These are phyloP conservation scores for Huntiella moniliformis DNA, from an alignment of 2,329 filamentous ascomycete species.

Conservation along the genomic window DNA sequence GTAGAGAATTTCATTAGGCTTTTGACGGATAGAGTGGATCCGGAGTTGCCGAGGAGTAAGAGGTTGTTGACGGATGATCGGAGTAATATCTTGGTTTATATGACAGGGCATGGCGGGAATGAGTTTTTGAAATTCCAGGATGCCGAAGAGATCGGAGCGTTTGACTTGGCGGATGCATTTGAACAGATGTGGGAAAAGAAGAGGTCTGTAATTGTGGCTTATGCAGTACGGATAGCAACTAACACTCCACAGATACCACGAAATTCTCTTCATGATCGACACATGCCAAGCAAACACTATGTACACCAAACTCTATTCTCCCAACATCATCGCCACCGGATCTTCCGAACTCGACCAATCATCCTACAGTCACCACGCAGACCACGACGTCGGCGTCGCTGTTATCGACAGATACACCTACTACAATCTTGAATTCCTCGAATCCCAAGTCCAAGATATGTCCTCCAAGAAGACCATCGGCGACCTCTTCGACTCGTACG, in stretches of 20 bases:
- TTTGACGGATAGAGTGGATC: constrained; percentile 81
- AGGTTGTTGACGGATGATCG: constrained; percentile 82
- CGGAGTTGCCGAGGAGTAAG: constrained; percentile 90
- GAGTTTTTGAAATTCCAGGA: constrained; percentile 98
- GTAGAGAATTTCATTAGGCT: constrained; percentile 97
- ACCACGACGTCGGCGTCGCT: constrained; percentile 92
- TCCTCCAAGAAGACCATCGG: constrained; percentile 78
- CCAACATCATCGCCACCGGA: constrained; percentile 96
- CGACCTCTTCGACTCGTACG: constrained; percentile 91
- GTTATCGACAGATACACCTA: constrained; percentile 98
- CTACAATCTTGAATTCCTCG: constrained; percentile 93
- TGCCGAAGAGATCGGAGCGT: constrained; percentile 89
- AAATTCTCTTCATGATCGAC: constrained; percentile 99
- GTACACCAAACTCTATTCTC: constrained; percentile 95
- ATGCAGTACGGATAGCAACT: background rate
- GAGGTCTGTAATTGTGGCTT: constrained; percentile 32
- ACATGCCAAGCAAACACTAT: constrained; percentile 99
- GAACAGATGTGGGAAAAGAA: constrained; percentile 99
- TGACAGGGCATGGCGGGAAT: constrained; percentile 96
- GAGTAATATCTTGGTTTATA: constrained; percentile 95
- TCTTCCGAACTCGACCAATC: constrained; percentile 90
- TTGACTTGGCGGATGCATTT: constrained; percentile 90
- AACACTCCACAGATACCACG: constrained; percentile 50
- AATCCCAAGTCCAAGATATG: constrained; percentile 71
- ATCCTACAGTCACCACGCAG: constrained; percentile 92